Percentiles rank a stretch among this genome's conserved stretches.
phyloP scores from a whole-genome alignment of 2,329 filamentous ascomycete genomes.

The Volutella citrinella region DNA sequence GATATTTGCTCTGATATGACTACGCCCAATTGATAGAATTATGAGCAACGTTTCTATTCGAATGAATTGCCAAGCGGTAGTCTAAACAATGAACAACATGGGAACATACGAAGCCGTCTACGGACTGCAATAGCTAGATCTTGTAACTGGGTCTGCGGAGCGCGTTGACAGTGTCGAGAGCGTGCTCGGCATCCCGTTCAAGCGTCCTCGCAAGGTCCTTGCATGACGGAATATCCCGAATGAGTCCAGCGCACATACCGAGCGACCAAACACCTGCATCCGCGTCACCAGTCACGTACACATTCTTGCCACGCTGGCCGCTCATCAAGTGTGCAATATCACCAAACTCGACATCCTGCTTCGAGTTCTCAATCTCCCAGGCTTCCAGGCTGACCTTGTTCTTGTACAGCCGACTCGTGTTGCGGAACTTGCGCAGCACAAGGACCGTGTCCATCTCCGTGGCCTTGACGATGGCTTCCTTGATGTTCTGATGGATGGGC shows the following conservation, averaged over 20 bases:
- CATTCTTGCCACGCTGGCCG: slow-evolving; percentile 82
- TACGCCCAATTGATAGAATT: too few species aligned
- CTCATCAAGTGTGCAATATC: slow-evolving; percentile 84
- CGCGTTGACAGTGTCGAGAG: too few species aligned
- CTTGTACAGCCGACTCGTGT: slow-evolving; percentile 80
- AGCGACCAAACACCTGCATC: slow-evolving; percentile 95
- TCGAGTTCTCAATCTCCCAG: slow-evolving; percentile 76
- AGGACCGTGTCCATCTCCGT: slow-evolving; percentile 87
- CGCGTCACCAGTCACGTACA: slow-evolving; percentile 85
- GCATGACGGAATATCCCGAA: slow-evolving; percentile 76
- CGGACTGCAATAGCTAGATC: too few species aligned
- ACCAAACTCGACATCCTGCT: slow-evolving; percentile 78
- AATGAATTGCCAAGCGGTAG: too few species aligned
- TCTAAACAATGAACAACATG: too few species aligned
- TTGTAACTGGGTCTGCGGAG: too few species aligned
- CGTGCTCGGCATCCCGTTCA: too few species aligned
- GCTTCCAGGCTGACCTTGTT: slow-evolving; percentile 84
- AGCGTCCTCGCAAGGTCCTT: too few species aligned
- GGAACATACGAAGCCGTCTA: too few species aligned
- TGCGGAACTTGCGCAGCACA: slow-evolving; percentile 83
- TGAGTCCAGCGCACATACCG: slow-evolving; percentile 85
- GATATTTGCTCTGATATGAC: too few species aligned
- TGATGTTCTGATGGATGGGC: slow-evolving; percentile 88
- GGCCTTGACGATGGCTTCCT: slow-evolving; percentile 81
- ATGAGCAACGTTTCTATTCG: too few species aligned